Evolutionary conservation across 2,329 filamentous ascomycete species (phyloP).

Genomic region (Mycosphaerella sp.): DNA sequence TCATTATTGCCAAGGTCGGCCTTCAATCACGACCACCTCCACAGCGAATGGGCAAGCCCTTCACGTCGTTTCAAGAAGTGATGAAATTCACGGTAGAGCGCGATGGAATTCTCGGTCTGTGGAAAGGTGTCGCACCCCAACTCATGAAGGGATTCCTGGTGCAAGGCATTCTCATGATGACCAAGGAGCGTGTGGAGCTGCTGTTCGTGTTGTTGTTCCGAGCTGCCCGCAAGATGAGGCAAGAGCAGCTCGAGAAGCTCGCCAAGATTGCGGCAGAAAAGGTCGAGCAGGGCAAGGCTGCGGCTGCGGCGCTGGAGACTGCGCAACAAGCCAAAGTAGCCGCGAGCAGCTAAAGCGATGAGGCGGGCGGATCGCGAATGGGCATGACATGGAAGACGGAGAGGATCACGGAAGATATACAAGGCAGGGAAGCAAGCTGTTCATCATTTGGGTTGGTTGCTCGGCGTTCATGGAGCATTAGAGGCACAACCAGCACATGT

Average conservation of each 20-base stretch:
- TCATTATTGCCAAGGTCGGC: conserved; percentile 97
- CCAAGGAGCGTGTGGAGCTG: conserved; percentile 91
- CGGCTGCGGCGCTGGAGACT: background rate
- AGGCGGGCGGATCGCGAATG: background rate
- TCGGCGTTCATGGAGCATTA: conserved; percentile 4
- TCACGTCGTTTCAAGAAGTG: conserved; percentile 88
- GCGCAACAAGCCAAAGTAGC: conserved; percentile 3
- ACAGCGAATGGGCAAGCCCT: conserved; percentile 76
- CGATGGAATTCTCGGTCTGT: conserved; percentile 75
- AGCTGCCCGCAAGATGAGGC: conserved; percentile 65
- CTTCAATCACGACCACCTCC: conserved; percentile 89
- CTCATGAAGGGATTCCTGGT: conserved; percentile 88
- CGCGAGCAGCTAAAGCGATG: background rate
- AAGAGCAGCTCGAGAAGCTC: conserved; percentile 62
- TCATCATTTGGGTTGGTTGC: background rate
- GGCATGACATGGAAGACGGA: background rate
- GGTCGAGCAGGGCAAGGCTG: conserved; percentile 43
- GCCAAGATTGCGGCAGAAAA: conserved; percentile 55
- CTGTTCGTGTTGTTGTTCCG: conserved; percentile 79
- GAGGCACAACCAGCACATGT: background rate
- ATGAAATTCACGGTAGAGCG: conserved; percentile 90
- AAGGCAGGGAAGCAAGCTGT: background rate
- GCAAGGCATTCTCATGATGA: conserved; percentile 98
- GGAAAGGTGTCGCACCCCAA: conserved; percentile 95
- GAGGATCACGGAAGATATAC: background rate